These are phyloP conservation scores for Chaetomium cochliodes DNA, from an alignment of 495 filamentous ascomycete species.

Conservation along the genomic window DNA sequence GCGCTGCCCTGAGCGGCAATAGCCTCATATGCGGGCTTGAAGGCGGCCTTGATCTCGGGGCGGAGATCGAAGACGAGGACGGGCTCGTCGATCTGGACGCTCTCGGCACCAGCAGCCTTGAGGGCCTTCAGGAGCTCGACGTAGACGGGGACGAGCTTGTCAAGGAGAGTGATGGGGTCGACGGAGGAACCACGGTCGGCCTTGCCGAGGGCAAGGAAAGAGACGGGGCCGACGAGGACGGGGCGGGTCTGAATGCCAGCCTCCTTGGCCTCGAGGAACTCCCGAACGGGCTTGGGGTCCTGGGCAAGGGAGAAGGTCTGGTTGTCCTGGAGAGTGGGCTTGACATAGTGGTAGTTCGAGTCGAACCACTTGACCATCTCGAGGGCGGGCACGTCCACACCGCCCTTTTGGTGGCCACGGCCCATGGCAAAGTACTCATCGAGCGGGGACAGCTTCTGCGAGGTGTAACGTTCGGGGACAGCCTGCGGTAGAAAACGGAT, in stretches of 20 bases:
- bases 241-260: conserved; percentile 90
- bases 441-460: conserved; percentile 76
- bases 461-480: conserved; percentile 85
- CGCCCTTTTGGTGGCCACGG: conserved; percentile 90
- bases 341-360: conserved; percentile 99
- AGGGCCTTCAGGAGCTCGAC: conserved; percentile 84
- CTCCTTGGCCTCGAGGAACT: conserved; percentile 96
- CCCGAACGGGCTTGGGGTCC: conserved; percentile 87
- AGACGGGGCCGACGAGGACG: conserved; percentile 91
- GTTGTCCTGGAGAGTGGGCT: conserved; percentile 93
- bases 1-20: conserved; percentile 69
- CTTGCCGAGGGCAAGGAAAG: conserved; percentile 94
- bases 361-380: conserved; percentile 99
- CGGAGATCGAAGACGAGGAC: conserved; percentile 90
- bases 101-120: conserved; percentile 92
- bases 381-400: conserved; percentile 86
- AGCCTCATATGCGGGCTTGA: conserved; percentile 96
- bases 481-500: conserved; percentile 49
- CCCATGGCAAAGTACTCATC: conserved; percentile 99
- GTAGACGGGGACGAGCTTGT: conserved; percentile 89
- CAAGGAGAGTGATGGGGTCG: conserved; percentile 86
- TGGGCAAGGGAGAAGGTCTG: conserved; percentile 86
- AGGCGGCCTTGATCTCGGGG: conserved; percentile 85
- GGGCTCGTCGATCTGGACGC: conserved; percentile 97
- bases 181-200: conserved; percentile 90